Evolutionary conservation across 1,284 basidiomycete species (phyloP).

Genomic region (Moesziomyces aphidis): DNA sequence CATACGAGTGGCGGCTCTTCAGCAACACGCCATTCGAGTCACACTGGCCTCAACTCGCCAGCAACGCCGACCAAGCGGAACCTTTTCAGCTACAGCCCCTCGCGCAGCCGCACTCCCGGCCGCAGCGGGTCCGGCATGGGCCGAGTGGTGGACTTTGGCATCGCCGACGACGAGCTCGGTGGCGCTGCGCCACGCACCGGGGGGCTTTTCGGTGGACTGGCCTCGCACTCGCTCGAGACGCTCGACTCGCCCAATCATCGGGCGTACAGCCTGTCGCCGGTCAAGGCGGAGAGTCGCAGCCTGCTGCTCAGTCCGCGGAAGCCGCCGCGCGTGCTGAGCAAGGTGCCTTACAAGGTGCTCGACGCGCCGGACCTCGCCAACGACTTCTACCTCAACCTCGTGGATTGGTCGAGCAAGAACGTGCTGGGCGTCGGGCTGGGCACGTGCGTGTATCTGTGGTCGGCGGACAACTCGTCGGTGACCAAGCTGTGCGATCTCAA

Average conservation of each 20-base stretch:
- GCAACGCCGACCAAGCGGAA: conserved; percentile 69
- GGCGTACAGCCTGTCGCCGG: conserved; percentile 89
- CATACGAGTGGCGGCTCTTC: conserved; percentile 48
- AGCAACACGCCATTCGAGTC: conserved; percentile 41
- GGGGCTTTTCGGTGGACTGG: conserved; percentile 54
- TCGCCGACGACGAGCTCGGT: conserved; percentile 34
- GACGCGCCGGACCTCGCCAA: conserved; percentile 94
- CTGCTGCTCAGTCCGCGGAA: conserved; percentile 88
- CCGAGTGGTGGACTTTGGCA: conserved; percentile 43
- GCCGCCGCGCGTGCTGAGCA: conserved; percentile 83
- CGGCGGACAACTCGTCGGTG: conserved; percentile 89
- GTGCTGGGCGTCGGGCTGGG: conserved; percentile 93
- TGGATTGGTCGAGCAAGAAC: conserved; percentile 96
- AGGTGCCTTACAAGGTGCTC: conserved; percentile 96
- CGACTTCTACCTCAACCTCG: conserved; percentile 97
- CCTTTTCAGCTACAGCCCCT: conserved; percentile 70
- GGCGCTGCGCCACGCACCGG: conserved; percentile 24
- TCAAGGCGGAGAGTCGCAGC: conserved; percentile 82
- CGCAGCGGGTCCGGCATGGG: conserved; percentile 42
- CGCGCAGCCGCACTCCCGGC: conserved; percentile 43
- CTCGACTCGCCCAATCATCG: conserved; percentile 77
- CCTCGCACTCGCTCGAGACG: conserved; percentile 40
- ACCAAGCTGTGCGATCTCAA: conserved; percentile 88
- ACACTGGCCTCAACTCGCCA: conserved; percentile 40
- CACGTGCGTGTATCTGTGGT: conserved; percentile 95